phyloP scores from a whole-genome alignment of 805 yeast genomes.

The Wickerhamiella galacta region DNA sequence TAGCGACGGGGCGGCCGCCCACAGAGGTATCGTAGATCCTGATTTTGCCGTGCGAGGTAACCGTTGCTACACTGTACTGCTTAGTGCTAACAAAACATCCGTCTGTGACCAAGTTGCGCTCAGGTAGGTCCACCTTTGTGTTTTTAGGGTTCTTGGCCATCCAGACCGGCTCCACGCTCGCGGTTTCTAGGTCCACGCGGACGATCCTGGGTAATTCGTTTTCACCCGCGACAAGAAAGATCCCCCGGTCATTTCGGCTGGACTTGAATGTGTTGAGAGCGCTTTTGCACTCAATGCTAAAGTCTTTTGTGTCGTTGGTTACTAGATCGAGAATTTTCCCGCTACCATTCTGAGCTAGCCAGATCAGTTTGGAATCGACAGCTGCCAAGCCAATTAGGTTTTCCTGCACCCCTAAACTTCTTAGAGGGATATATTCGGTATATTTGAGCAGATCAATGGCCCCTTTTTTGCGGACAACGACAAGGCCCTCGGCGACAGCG shows the following conservation, averaged over 20 bases:
- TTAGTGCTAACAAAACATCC: constrained; percentile 29
- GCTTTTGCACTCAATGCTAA: constrained; percentile 3
- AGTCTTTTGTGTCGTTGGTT: constrained; percentile 8
- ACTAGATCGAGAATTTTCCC: constrained; percentile 17
- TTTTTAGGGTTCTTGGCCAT: constrained; percentile 72
- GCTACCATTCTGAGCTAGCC: constrained; percentile 22
- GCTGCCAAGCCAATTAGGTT: constrained; percentile 10
- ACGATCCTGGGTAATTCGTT: constrained; percentile 49
- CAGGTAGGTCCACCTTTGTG: constrained; percentile 59
- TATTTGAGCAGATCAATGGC: constrained; percentile 11
- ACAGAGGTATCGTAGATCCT: constrained; percentile 53
- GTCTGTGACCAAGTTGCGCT: constrained; percentile 62
- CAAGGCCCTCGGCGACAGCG: constrained; percentile 6
- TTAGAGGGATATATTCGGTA: constrained; percentile 8
- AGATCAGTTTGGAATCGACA: constrained; percentile 8
- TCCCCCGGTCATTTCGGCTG: constrained; percentile 32
- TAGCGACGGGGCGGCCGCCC: constrained; percentile 52
- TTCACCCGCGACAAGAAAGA: constrained; percentile 75
- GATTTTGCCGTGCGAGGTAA: constrained; percentile 61
- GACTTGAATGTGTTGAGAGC: constrained; percentile 5
- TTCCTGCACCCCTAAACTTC: constrained; percentile 5
- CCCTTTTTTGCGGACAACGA: constrained; percentile 18
- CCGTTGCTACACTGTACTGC: constrained; percentile 39
- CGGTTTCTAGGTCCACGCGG: constrained; percentile 20
- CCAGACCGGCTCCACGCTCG: constrained; percentile 29